These are phyloP conservation scores for Toxoplasma gondii DNA, from an alignment of 169 alveolate species.

Conservation along the genomic window DNA sequence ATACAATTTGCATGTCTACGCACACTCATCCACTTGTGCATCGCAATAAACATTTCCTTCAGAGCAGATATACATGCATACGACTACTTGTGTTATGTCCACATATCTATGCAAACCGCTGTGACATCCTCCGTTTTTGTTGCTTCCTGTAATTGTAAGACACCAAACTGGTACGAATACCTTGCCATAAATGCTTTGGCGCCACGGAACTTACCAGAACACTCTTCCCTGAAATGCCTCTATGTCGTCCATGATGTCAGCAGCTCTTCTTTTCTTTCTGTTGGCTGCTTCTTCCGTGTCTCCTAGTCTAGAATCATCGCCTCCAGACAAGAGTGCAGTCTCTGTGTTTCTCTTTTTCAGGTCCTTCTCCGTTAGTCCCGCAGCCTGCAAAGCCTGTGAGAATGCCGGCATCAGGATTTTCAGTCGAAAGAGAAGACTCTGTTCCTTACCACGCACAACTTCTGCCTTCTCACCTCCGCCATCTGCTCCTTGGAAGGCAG, in stretches of 20 bases:
- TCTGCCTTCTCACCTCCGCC: neutral
- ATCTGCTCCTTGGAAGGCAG: no score
- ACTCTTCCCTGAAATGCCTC: constrained; percentile 3
- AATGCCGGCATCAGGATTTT: neutral
- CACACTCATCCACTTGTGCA: neutral
- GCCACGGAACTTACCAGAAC: neutral
- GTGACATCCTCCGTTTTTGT: no score
- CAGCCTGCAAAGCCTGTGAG: neutral
- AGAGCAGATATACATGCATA: no score
- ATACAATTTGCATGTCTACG: no score
- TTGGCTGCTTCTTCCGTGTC: neutral
- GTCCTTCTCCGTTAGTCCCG: neutral
- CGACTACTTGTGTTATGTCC: no score
- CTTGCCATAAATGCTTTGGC: no score
- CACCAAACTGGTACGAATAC: no score
- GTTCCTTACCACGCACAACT: neutral
- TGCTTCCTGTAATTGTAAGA: neutral
- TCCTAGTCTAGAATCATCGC: neutral
- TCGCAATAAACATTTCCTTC: neutral
- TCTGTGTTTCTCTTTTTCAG: neutral
- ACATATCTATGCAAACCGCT: no score
- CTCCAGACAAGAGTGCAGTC: neutral
- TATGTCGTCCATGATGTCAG: neutral
- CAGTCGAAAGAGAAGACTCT: neutral
- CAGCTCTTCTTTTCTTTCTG: neutral